A percentile compares a stretch with the other conserved stretches of the same genome.
phyloP scores from a whole-genome alignment of 2,329 filamentous ascomycete genomes.

The Hymenoscyphus occultus region DNA sequence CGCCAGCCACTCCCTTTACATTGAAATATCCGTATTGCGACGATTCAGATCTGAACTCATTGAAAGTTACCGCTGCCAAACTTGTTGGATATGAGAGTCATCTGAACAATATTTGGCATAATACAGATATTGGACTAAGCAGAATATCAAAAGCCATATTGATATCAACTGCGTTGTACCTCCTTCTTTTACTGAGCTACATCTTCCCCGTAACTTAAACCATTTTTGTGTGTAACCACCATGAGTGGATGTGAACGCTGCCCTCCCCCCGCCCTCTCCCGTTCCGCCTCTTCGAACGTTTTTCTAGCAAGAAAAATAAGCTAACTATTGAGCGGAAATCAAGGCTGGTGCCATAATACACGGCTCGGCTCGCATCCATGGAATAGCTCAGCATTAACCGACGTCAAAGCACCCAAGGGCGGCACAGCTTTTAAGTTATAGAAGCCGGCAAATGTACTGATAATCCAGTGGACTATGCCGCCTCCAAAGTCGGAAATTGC shows the following conservation, averaged over 20 bases:
- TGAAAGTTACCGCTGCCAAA: slow-evolving; percentile 36
- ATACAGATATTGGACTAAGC: slow-evolving; percentile 30
- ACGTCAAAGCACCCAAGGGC: slow-evolving; percentile 16
- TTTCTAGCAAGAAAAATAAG: no score
- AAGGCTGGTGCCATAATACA: not conserved
- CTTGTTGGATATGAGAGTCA: slow-evolving; percentile 36
- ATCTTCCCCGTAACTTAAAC: slow-evolving; percentile 37
- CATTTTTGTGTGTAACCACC: no score
- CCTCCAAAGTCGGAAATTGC: slow-evolving; percentile 23
- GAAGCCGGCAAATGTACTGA: slow-evolving; percentile 13
- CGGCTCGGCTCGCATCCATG: slow-evolving; percentile 28
- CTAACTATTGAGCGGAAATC: slow-evolving; percentile 29
- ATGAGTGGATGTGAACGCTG: no score
- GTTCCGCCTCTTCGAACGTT: no score
- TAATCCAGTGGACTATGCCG: slow-evolving; percentile 15
- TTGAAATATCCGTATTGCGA: slow-evolving; percentile 38
- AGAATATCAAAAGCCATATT: slow-evolving; percentile 19
- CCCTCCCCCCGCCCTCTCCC: no score
- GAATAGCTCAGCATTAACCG: slow-evolving; percentile 30
- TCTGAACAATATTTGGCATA: slow-evolving; percentile 41
- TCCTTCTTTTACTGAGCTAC: slow-evolving; percentile 27
- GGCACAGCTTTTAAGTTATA: slow-evolving; percentile 19
- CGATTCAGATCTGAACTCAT: slow-evolving; percentile 37
- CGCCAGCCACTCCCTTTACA: slow-evolving; percentile 28
- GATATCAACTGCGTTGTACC: slow-evolving; percentile 23